Base-by-base conservation (phyloP, 129 eudicot species). In the Rutidosis leptorrhynchoides region DNA sequence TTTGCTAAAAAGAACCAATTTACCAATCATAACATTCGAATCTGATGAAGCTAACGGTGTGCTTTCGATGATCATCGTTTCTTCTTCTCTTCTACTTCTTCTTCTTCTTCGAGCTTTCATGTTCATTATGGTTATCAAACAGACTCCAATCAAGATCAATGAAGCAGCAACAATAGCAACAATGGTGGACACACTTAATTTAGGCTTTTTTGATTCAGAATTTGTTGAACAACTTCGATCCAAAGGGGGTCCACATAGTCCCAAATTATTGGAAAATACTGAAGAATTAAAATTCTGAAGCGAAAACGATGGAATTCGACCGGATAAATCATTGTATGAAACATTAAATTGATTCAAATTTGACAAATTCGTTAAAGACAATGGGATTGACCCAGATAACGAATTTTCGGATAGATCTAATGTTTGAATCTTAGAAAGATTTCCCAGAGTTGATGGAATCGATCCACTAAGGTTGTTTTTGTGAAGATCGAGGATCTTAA, bases 101-200 rank as follows among this genome's bases (percentile, higher is more conserved):
- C 75, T 81, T 35, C 73, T 74, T 58, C 75, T 75, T 27, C 93
- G 88, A 24, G 95, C 93, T 80, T 77, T 84, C 80, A 79, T 84
- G 78, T 86, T 94, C 52, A 94, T 60, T 37, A 89, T 33, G 21
- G 95, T 84, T 60, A 89, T 79, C 21, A 89, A 40, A 58, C 83
- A 81, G 70, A 89, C 97, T 14, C 99, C 99, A 7, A 53, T 67
- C 27, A 84, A 81, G 75, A 94, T 94, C 62, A 94, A 32, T 6
- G 90, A 81, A 70, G 99, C 99, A 32, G 99, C 97, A 64, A 94
- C 85, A 62, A 94, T 89, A 11, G 97, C 95, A 62, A 86, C 80
- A 73, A 94, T 94, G 55, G 93, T 71, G n/a, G 97, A 84, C 49
- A 76, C 84, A 37, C 95, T 86, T 65, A 94, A 62, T 37, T 79